phyloP scores from a whole-genome alignment of 148 eudicot genomes.

The Amaranthus palmeri region DNA sequence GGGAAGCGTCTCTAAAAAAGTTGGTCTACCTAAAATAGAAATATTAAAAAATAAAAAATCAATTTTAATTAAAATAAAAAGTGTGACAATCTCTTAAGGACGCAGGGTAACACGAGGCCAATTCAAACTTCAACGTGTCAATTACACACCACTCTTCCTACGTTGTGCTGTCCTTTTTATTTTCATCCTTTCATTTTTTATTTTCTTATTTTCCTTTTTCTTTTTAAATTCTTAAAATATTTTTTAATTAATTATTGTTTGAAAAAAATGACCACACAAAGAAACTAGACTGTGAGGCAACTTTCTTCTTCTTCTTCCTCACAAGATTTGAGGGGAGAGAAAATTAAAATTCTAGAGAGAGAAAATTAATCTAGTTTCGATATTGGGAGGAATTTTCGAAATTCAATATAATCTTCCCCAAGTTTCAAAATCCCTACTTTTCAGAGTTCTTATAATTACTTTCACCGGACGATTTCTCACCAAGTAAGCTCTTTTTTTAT shows the following conservation, averaged over 20 bases:
- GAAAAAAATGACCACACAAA: conserved; percentile 3
- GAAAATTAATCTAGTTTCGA: not conserved
- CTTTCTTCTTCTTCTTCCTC: conserved; percentile 21
- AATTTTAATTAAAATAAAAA: too few relatives aligned
- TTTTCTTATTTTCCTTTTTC: not conserved
- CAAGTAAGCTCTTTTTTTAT: too few relatives aligned
- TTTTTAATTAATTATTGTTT: not conserved
- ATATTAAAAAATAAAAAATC: too few relatives aligned
- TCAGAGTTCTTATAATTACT: too few relatives aligned
- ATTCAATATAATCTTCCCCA: too few relatives aligned
- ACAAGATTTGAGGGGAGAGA: conserved; percentile 6
- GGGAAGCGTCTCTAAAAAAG: too few relatives aligned
- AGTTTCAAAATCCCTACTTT: too few relatives aligned
- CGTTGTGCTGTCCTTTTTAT: conserved; percentile 17
- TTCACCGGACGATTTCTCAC: too few relatives aligned
- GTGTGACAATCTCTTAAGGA: too few relatives aligned
- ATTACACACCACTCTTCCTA: not conserved
- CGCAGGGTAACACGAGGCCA: conserved; percentile 8
- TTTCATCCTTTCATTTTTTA: conserved; percentile 7
- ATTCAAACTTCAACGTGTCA: conserved; percentile 15
- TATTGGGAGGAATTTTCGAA: too few relatives aligned
- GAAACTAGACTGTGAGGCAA: conserved; percentile 2
- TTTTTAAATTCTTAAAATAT: not conserved
- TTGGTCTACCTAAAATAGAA: too few relatives aligned
- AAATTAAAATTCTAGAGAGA: not conserved